Evolutionary conservation across 495 filamentous ascomycete genomes (phyloP).

Genomic region (Penicillium pancosmium): DNA sequence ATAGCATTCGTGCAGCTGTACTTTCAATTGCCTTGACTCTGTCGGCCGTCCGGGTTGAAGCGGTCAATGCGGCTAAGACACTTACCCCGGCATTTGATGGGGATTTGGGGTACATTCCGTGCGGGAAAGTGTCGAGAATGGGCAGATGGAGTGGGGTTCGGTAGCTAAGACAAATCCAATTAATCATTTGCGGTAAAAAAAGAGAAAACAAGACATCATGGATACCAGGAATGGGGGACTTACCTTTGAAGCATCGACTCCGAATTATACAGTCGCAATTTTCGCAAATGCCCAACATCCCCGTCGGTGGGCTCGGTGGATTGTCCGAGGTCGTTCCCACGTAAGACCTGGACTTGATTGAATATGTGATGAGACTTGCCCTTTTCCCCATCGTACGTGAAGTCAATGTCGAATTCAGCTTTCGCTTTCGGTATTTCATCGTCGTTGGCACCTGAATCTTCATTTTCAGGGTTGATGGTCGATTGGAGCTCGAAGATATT

Average conservation of each 20-base stretch:
- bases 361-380: conserved; percentile 58
- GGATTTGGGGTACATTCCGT: conserved; percentile 57
- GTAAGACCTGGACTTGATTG: conserved; percentile 56
- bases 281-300: conserved; percentile 38
- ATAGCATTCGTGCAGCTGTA: conserved; percentile 59
- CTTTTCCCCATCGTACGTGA: conserved; percentile 50
- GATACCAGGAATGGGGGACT: conserved; percentile 18
- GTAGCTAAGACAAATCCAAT: conserved; percentile 44
- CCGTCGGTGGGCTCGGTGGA: conserved; percentile 30
- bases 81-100: conserved; percentile 47
- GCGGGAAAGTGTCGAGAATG: conserved; percentile 78
- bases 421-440: conserved; percentile 24
- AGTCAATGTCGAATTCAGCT: conserved; percentile 59
- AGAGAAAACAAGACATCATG: conserved; percentile 13
- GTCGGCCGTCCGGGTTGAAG: conserved; percentile 69
- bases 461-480: conserved; percentile 39
- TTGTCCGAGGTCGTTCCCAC: conserved; percentile 44
- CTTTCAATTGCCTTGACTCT: conserved; percentile 67
- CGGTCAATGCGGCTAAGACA: conserved; percentile 68
- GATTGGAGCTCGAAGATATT: conserved; percentile 75
- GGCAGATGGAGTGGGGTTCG: conserved; percentile 68
- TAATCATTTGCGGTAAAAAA: not conserved
- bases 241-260: conserved; percentile 64
- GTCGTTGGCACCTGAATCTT: conserved; percentile 4
- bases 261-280: conserved; percentile 39